Base-by-base conservation (phyloP, 2,329 filamentous ascomycete genomes). In the Cordyceps cateniannulata region DNA sequence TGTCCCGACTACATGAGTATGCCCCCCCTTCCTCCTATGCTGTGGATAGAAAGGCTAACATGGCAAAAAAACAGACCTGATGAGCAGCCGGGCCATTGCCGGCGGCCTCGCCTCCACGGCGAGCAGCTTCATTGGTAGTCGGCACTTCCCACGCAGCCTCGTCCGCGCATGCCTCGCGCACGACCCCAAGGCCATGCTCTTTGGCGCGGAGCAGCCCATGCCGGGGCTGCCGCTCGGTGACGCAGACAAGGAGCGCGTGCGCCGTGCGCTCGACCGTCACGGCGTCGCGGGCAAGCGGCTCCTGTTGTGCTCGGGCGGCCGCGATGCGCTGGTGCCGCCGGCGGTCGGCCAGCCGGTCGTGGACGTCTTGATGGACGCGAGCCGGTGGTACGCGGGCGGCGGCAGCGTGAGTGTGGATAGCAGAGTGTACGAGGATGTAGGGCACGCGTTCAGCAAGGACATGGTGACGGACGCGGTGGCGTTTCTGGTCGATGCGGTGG, bases 1-100 rank as follows among this genome's bases (percentile, higher is more conserved):
- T 96, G 92, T 72, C 91, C 93, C 1, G 93, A 99, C 73, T 96
- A 90, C 68, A 84, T 87, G 64, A 80, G 89, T 85, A 67, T 76
- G 72, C 77, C 18, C 25, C 27, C 22, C 27, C 38, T 25, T n/a
- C n/a, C 20, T 27, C n/a, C 20, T 12, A 7, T 10, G 5, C 14
- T 38, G 29, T 5, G 29, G 29, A 32, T 2, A 51, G 22, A 12
- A 42, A n/a, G 8, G 9, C 53, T 45, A 10, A 56, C 38, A 20
- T 16, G 14, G 14, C 24, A 2, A 24, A 3, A 12, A n/a, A n/a
- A 32, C 8, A 82, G 81, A 72, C 22, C 72, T 98, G 18, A 89
- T 98, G 85, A 80, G 79, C 9, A 87, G 93, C 67, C 90, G 95
- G 12, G 93, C 93, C 0, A 79, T 83, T 5, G 78, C 87, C 42